phyloP scores from a whole-genome alignment of 2,329 filamentous ascomycete genomes.

The Verticillium klebahnii region DNA sequence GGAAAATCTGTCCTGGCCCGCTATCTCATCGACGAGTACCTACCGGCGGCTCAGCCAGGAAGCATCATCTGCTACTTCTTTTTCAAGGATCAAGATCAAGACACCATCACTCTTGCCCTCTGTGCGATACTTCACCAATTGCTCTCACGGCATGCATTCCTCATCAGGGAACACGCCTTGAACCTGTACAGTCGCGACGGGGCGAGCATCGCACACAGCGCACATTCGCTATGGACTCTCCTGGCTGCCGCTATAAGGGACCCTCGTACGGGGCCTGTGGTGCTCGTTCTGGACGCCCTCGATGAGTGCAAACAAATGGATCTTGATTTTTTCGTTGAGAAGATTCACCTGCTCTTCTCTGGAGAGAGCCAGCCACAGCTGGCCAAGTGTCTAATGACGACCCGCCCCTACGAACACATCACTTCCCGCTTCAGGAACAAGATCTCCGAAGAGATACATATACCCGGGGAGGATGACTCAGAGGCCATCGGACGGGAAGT shows the following conservation, averaged over 20 bases:
- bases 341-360: neutral
- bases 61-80: constrained; percentile 8
- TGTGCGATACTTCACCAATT: constrained; percentile 5
- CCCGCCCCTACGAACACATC: constrained; percentile 5
- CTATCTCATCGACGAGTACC: neutral
- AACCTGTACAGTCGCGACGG: neutral
- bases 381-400: constrained; percentile 1
- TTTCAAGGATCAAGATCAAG: constrained; percentile 5
- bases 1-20: constrained; percentile 6
- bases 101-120: neutral
- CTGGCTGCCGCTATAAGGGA: neutral
- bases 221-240: neutral
- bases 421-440: neutral
- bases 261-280: neutral
- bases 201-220: neutral
- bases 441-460: neutral
- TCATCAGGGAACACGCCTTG: neutral
- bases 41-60: neutral
- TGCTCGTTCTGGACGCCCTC: constrained; percentile 5
- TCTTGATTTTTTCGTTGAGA: neutral
- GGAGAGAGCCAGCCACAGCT: neutral
- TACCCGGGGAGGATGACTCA: constrained; percentile 6
- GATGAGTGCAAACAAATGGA: constrained; percentile 6
- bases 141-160: neutral
- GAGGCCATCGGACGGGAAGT: constrained; percentile 1